A percentile compares a stretch with the other conserved stretches of the same genome.
Conservation (phyloP, 306 rosid species). For the Neltuma alba region DNA sequence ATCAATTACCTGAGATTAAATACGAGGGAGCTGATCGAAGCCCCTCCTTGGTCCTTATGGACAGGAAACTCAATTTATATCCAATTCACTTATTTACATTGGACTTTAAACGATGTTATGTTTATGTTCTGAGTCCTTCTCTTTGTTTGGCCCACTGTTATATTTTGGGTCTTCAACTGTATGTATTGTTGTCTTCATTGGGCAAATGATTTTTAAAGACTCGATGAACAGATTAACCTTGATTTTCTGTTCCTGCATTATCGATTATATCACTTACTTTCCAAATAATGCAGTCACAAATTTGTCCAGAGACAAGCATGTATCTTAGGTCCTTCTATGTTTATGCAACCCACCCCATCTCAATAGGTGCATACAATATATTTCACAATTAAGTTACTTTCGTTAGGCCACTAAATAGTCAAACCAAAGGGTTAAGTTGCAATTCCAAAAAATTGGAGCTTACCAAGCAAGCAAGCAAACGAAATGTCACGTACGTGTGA, state of each 20-base stretch:
- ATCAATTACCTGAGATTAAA: constrained; percentile 13
- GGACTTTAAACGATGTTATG: background rate
- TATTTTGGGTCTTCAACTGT: background rate
- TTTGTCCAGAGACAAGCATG: background rate
- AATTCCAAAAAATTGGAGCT: constrained; percentile 29
- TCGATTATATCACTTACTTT: background rate
- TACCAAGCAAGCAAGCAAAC: constrained; percentile 34
- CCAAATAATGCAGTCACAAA: background rate
- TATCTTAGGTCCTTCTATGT: background rate
- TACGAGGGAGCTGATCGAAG: background rate
- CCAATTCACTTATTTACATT: background rate
- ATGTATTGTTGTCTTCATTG: background rate
- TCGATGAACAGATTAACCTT: background rate
- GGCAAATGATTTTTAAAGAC: background rate
- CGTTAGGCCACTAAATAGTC: constrained; percentile 13
- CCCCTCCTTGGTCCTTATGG: background rate
- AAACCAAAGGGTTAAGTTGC: constrained; percentile 29
- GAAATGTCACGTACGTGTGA: constrained; percentile 21
- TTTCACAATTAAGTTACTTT: constrained; percentile 18
- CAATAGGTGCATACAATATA: background rate
- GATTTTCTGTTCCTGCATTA: background rate
- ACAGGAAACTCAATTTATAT: background rate
- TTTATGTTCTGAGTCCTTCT: background rate
- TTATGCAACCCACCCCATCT: constrained; percentile 9
- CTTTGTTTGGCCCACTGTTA: background rate